Conservation (phyloP, 352 stramenopile genomes). For the Phytophthora ohioensis region DNA sequence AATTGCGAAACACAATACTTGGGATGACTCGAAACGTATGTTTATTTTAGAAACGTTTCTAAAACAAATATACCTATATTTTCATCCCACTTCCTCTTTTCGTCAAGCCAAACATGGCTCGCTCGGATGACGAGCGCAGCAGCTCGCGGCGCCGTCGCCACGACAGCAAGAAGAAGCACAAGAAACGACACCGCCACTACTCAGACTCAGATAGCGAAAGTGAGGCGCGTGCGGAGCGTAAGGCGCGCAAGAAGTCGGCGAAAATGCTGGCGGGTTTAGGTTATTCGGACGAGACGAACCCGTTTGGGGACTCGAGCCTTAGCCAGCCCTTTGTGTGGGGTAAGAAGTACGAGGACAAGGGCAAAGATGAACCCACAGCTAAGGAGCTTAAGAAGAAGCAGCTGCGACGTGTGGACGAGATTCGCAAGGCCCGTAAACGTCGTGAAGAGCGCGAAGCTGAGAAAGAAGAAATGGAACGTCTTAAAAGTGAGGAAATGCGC, state of each 20-base stretch:
- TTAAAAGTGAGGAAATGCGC: constrained; percentile 95
- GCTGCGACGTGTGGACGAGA: constrained; percentile 93
- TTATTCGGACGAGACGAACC: constrained; percentile 99
- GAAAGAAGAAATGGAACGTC: constrained; percentile 95
- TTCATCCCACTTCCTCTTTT: no score
- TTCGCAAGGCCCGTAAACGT: constrained; percentile 95
- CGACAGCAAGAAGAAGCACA: constrained; percentile 47
- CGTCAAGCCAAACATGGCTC: constrained; percentile 13
- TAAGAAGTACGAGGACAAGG: constrained; percentile 92
- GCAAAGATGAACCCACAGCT: constrained; percentile 38
- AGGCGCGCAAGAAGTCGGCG: constrained; percentile 72
- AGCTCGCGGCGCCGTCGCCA: constrained; percentile 12
- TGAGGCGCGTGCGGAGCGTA: constrained; percentile 60
- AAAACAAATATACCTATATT: no score
- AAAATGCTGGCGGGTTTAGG: constrained; percentile 90
- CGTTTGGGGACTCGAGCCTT: constrained; percentile 98
- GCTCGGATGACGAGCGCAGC: constrained; percentile 21
- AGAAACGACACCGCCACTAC: constrained; percentile 34
- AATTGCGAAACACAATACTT: no score
- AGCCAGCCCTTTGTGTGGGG: constrained; percentile 97
- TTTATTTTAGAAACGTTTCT: no score
- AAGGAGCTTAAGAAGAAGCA: constrained; percentile 75
- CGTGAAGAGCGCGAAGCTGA: constrained; percentile 91
- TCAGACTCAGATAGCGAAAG: constrained; percentile 44
- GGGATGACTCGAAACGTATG: no score